These are phyloP conservation scores for Pelargonium nanum DNA, from an alignment of 345 rosid species.

Conservation along the genomic window DNA sequence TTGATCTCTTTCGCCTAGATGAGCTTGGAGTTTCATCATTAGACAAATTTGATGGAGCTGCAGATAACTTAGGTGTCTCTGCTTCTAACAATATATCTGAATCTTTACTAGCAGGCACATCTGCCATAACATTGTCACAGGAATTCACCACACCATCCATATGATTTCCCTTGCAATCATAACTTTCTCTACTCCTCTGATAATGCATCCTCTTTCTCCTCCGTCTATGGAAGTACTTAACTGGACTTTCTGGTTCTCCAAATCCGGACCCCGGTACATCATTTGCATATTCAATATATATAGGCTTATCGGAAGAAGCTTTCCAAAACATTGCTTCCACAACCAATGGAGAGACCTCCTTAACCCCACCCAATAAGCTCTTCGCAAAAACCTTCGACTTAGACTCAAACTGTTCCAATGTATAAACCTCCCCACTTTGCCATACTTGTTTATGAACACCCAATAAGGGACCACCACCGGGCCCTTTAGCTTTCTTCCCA, in stretches of 20 bases:
- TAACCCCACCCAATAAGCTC: conserved; percentile 49
- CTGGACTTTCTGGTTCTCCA: conserved; percentile 68
- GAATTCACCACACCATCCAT: conserved; percentile 14
- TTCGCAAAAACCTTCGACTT: conserved; percentile 73
- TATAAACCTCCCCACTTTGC: conserved; percentile 94
- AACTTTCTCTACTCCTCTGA: conserved; percentile 38
- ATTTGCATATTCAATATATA: conserved; percentile 92
- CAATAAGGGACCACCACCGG: conserved; percentile 21
- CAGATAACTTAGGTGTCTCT: conserved; percentile 18
- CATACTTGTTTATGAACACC: conserved; percentile 83
- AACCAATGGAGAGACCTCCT: conserved; percentile 64
- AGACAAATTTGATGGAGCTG: conserved; percentile 20
- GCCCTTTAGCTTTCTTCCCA: conserved; percentile 46
- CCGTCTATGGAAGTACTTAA: conserved; percentile 46
- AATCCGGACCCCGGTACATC: conserved; percentile 98
- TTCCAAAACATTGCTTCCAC: conserved; percentile 90
- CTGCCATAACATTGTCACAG: conserved; percentile 16
- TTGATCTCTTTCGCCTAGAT: conserved; percentile 33
- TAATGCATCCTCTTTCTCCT: conserved; percentile 66
- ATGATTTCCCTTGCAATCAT: conserved; percentile 20
- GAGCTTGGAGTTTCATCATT: conserved; percentile 23
- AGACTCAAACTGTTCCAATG: conserved; percentile 87
- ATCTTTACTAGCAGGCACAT: conserved; percentile 17
- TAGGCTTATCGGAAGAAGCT: conserved; percentile 74
- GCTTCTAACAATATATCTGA: conserved; percentile 15